Percentiles rank a stretch among this genome's conserved stretches.
phyloP scores from a whole-genome alignment of 139 green algal genomes.

The Coelastrella sp. region DNA sequence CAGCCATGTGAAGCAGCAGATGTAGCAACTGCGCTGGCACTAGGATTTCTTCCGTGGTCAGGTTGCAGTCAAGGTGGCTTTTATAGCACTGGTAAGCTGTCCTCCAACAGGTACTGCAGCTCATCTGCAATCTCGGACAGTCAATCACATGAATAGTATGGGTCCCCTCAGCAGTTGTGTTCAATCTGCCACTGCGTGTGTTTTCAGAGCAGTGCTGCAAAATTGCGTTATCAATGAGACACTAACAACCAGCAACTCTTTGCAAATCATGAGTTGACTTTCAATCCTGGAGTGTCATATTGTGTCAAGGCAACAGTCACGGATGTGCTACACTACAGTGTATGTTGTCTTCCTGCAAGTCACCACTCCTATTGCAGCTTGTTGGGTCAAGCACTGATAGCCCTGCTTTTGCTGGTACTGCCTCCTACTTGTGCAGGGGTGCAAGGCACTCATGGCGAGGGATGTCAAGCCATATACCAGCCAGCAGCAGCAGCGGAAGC shows the following conservation, averaged over 20 bases:
- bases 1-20: neutral
- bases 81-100: constrained; percentile 39
- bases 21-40: neutral
- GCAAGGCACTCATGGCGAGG: neutral
- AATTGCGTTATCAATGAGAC: too few relatives aligned
- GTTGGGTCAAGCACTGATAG: neutral
- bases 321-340: neutral
- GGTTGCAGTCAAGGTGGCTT: constrained; percentile 47
- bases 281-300: too few relatives aligned
- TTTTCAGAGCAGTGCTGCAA: too few relatives aligned
- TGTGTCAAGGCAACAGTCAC: neutral
- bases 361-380: neutral
- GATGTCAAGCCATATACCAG: constrained; percentile 54
- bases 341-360: neutral
- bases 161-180: neutral
- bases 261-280: too few relatives aligned
- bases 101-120: neutral
- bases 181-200: neutral
- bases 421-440: constrained; percentile 11
- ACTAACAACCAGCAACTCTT: too few relatives aligned
- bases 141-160: neutral
- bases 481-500: constrained; percentile 52
- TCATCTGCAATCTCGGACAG: neutral
- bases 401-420: neutral
- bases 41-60: constrained; percentile 51